Evolutionary conservation across 345 rosid genomes (phyloP).

Genomic region (Pistacia vera): DNA sequence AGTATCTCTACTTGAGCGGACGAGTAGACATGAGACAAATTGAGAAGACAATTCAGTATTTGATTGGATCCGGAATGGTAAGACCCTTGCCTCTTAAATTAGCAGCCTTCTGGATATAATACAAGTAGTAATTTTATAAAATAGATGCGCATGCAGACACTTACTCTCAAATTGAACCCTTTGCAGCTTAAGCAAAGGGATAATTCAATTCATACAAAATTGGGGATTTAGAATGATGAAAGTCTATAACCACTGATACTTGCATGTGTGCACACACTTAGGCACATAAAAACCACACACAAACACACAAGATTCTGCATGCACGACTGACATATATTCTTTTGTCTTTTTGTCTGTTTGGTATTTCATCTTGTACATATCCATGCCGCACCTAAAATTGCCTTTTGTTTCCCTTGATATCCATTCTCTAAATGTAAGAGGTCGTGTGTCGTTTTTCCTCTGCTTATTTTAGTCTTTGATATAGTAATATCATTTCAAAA

Average conservation of each 20-base stretch:
- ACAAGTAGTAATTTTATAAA: background rate
- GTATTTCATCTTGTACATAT: background rate
- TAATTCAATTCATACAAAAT: background rate
- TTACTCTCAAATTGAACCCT: background rate
- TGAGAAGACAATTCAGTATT: constrained; percentile 73
- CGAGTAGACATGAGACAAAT: constrained; percentile 72
- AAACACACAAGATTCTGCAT: background rate
- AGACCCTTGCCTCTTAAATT: constrained; percentile 28
- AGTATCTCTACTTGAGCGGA: constrained; percentile 72
- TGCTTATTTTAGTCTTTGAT: background rate
- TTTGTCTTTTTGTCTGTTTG: background rate
- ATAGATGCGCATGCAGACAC: background rate
- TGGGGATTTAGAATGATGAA: background rate
- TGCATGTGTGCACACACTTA: background rate
- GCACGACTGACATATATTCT: background rate
- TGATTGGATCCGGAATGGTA: constrained; percentile 81
- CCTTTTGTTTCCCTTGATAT: background rate
- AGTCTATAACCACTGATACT: too few relatives aligned
- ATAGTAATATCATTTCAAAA: background rate
- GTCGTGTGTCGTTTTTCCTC: too few relatives aligned
- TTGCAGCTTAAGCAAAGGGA: background rate
- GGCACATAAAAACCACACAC: background rate
- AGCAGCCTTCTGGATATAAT: background rate
- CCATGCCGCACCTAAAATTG: background rate
- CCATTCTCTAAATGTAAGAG: background rate